Evolutionary conservation across 2,329 filamentous ascomycete species (phyloP).

Genomic region (Periconia sp.): DNA sequence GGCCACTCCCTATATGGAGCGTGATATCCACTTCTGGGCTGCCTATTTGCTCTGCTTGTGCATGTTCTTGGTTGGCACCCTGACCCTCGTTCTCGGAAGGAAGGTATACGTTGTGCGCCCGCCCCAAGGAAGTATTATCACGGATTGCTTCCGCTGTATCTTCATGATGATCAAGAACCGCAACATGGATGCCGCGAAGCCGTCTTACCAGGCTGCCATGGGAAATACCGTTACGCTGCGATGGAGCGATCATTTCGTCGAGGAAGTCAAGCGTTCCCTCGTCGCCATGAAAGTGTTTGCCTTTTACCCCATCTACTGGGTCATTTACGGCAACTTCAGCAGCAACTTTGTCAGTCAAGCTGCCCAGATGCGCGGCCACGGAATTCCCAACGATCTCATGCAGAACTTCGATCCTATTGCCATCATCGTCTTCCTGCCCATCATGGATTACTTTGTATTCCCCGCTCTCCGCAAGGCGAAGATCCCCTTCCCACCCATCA

Average conservation of each 20-base stretch:
- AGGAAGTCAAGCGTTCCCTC: slow-evolving; percentile 69
- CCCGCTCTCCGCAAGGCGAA: slow-evolving; percentile 45
- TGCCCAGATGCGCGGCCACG: slow-evolving; percentile 47
- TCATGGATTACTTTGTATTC: slow-evolving; percentile 48
- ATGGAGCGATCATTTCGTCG: slow-evolving; percentile 73
- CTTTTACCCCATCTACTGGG: slow-evolving; percentile 52
- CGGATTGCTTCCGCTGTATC: slow-evolving; percentile 59
- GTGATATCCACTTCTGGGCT: slow-evolving; percentile 69
- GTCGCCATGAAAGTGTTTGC: slow-evolving; percentile 69
- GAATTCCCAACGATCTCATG: slow-evolving; percentile 53
- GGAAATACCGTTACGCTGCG: slow-evolving; percentile 47
- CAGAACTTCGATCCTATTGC: slow-evolving; percentile 51
- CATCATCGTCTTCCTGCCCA: slow-evolving; percentile 51
- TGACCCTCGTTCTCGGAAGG: slow-evolving; percentile 48
- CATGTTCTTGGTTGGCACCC: slow-evolving; percentile 66
- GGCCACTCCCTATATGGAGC: slow-evolving; percentile 71
- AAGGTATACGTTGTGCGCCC: slow-evolving; percentile 44
- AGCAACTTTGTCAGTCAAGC: slow-evolving; percentile 51
- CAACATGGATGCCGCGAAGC: slow-evolving; percentile 66
- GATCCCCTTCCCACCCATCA: slow-evolving; percentile 54
- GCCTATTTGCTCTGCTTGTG: slow-evolving; percentile 65
- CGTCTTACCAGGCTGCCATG: slow-evolving; percentile 61
- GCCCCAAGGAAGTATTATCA: slow-evolving; percentile 42
- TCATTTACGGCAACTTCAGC: slow-evolving; percentile 46
- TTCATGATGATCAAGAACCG: slow-evolving; percentile 58